Evolutionary conservation across 768 basidiomycete genomes (phyloP).

Genomic region (Amanita jacksonii): DNA sequence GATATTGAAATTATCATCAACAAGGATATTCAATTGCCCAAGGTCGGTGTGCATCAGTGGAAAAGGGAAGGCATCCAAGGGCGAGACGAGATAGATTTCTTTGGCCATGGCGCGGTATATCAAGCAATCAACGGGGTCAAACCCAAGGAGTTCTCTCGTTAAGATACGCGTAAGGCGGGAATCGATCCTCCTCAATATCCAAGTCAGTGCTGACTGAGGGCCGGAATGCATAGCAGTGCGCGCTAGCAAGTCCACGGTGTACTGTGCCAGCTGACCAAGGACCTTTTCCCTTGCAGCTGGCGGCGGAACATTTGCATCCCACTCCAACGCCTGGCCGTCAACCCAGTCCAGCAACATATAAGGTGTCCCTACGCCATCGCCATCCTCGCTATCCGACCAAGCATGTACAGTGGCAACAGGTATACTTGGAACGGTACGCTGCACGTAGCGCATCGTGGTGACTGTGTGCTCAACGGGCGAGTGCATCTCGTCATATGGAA

Average conservation of each 20-base stretch:
- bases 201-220: constrained; percentile 7
- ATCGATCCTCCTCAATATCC: constrained; percentile 10
- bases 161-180: constrained; percentile 10
- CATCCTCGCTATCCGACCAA: constrained; percentile 10
- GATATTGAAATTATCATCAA: constrained; percentile 4
- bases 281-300: constrained; percentile 7
- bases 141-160: constrained; percentile 7
- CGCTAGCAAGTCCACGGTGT: constrained; percentile 9
- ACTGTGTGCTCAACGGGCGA: constrained; percentile 6
- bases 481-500: constrained; percentile 8
- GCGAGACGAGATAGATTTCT: constrained; percentile 3
- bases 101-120: constrained; percentile 11
- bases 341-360: constrained; percentile 9
- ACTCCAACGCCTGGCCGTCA: constrained; percentile 7
- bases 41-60: constrained; percentile 10
- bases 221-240: constrained; percentile 1
- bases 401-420: constrained; percentile 9
- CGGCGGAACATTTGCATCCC: constrained; percentile 8
- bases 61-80: constrained; percentile 7
- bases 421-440: constrained; percentile 6
- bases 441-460: constrained; percentile 9
- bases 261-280: constrained; percentile 9
- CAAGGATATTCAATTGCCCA: constrained; percentile 5
- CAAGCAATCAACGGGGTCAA: constrained; percentile 10
- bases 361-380: constrained; percentile 9